Conservation (phyloP, 2,329 filamentous ascomycete species). For the Colletotrichum scovillei region DNA sequence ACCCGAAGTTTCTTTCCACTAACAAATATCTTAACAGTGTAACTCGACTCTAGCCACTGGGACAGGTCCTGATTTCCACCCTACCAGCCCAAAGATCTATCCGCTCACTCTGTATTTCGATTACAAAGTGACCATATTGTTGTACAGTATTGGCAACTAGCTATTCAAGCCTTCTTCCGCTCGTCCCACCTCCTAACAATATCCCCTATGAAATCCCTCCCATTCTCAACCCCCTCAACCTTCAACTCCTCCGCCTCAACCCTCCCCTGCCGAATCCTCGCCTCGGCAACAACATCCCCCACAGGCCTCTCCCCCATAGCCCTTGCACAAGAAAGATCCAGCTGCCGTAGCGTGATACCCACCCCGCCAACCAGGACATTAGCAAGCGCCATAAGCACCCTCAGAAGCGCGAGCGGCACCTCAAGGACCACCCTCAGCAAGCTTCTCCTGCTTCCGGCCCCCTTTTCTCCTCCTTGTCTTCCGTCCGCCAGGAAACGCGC, state of each 20-base stretch:
- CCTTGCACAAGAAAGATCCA: neutral
- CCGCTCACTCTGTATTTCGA: neutral
- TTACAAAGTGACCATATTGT: neutral
- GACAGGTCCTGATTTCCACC: neutral
- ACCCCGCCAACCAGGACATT: conserved; percentile 12
- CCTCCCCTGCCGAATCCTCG: conserved; percentile 18
- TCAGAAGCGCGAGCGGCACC: neutral
- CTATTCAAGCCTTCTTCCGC: neutral
- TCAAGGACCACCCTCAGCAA: neutral
- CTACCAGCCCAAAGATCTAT: neutral
- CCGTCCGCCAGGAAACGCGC: neutral
- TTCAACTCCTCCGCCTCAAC: conserved; percentile 12
- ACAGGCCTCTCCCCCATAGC: conserved; percentile 22
- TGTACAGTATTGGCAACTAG: neutral
- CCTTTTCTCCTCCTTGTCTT: neutral
- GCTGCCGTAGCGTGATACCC: neutral
- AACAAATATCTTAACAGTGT: neutral
- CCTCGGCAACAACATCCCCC: conserved; percentile 25
- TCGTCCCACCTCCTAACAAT: conserved; percentile 23
- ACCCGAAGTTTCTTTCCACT: too few species aligned
- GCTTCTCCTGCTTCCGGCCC: neutral
- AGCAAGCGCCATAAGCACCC: neutral
- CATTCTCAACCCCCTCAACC: conserved; percentile 2
- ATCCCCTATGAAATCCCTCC: neutral
- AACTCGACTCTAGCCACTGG: neutral